Conservation (phyloP, 1,284 basidiomycete genomes). For the Leccinum pallidistipes region DNA sequence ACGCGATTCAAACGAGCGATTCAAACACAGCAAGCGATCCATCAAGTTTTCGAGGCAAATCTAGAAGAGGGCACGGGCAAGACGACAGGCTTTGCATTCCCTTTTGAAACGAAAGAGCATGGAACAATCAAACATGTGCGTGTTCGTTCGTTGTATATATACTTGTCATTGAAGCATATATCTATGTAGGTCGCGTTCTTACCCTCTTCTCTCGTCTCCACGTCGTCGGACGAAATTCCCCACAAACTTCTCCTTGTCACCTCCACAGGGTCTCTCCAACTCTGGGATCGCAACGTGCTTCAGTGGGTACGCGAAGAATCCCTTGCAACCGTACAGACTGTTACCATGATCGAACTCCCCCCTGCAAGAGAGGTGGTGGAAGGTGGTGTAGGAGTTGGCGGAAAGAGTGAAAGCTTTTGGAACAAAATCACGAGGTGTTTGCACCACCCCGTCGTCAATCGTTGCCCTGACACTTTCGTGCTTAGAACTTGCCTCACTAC, state of each 20-base stretch:
- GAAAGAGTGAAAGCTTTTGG: conserved; percentile 50
- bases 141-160: conserved; percentile 7
- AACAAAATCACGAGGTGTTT: conserved; percentile 47
- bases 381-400: conserved; percentile 3
- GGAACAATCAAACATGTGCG: conserved; percentile 74
- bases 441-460: background rate
- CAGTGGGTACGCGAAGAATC: conserved; percentile 87
- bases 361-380: conserved; percentile 40
- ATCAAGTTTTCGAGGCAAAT: conserved; percentile 61
- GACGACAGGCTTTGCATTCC: conserved; percentile 63
- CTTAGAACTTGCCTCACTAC: conserved; percentile 73
- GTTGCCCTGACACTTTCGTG: background rate
- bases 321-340: conserved; percentile 63
- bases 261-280: conserved; percentile 76
- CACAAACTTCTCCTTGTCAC: conserved; percentile 65
- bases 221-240: conserved; percentile 34
- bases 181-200: conserved; percentile 54
- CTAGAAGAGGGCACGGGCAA: conserved; percentile 56
- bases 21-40: conserved; percentile 43
- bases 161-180: background rate
- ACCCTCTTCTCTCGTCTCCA: conserved; percentile 35
- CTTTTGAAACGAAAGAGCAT: conserved; percentile 69
- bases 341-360: conserved; percentile 79
- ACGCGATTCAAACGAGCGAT: background rate
- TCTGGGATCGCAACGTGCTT: conserved; percentile 64